Conservation (phyloP, 2,329 filamentous ascomycete species). For the Fusarium ambrosium region DNA sequence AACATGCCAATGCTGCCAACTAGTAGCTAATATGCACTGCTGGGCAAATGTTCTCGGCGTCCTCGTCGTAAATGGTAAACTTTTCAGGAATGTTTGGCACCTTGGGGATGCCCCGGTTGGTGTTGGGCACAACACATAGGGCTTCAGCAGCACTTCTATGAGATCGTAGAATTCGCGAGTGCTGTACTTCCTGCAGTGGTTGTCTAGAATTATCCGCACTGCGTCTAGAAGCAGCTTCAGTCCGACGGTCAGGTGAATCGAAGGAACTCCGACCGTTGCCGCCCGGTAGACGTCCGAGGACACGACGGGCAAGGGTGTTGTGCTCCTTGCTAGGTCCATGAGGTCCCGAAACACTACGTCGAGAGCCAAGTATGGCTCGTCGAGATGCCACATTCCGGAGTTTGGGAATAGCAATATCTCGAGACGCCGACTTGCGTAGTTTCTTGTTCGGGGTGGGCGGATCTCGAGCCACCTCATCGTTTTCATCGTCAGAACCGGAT, state of each 20-base stretch:
- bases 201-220: constrained; percentile 32
- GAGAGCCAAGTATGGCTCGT: constrained; percentile 35
- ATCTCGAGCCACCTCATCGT: constrained; percentile 37
- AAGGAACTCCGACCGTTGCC: constrained; percentile 35
- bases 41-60: constrained; percentile 52
- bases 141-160: constrained; percentile 44
- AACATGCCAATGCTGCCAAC: not conserved
- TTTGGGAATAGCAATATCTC: constrained; percentile 56
- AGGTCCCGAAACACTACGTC: constrained; percentile 48
- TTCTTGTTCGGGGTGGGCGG: constrained; percentile 60
- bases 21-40: constrained; percentile 49
- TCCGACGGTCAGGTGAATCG: constrained; percentile 30
- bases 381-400: constrained; percentile 50
- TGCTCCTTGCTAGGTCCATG: constrained; percentile 37
- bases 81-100: constrained; percentile 61
- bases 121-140: constrained; percentile 60
- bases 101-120: constrained; percentile 61
- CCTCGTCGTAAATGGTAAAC: constrained; percentile 53
- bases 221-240: constrained; percentile 33
- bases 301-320: constrained; percentile 45
- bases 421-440: constrained; percentile 65
- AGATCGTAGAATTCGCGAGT: constrained; percentile 45
- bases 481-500: constrained; percentile 53
- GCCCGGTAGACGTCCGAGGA: constrained; percentile 43
- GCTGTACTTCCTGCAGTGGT: constrained; percentile 38